Evolutionary conservation across 2,329 filamentous ascomycete genomes (phyloP).

Genomic region (Fusarium paranaense): DNA sequence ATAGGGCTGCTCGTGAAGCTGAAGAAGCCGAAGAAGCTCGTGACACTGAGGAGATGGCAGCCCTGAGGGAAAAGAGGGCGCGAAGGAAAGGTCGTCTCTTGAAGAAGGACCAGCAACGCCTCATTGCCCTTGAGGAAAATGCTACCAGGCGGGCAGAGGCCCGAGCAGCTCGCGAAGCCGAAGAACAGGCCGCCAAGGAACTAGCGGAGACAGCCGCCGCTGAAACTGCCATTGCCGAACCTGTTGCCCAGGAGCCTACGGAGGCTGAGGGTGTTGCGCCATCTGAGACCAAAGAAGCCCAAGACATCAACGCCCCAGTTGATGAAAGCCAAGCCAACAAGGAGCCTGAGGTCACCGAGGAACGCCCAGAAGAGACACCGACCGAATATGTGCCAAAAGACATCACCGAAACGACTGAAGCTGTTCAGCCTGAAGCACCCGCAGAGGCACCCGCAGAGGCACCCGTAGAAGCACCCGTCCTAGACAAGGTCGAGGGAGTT

Average conservation of each 20-base stretch:
- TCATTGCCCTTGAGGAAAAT: conserved; percentile 33
- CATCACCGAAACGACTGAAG: neutral
- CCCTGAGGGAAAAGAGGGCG: conserved; percentile 55
- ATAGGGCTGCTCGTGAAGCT: conserved; percentile 38
- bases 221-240: conserved; percentile 18
- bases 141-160: conserved; percentile 39
- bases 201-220: conserved; percentile 5
- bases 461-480: neutral
- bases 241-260: neutral
- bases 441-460: neutral
- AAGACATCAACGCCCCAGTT: neutral
- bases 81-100: conserved; percentile 37
- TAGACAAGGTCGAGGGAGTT: neutral
- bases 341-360: neutral
- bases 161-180: conserved; percentile 44
- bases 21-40: conserved; percentile 35
- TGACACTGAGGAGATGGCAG: conserved; percentile 49
- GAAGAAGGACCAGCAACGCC: conserved; percentile 37
- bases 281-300: neutral
- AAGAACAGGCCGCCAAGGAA: conserved; percentile 27
- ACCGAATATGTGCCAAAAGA: conserved; percentile 1
- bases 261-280: neutral
- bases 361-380: neutral
- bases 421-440: neutral
- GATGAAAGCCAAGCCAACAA: neutral